phyloP scores from a whole-genome alignment of 176 grass and related monocot species.

The Elaeis guineensis region DNA sequence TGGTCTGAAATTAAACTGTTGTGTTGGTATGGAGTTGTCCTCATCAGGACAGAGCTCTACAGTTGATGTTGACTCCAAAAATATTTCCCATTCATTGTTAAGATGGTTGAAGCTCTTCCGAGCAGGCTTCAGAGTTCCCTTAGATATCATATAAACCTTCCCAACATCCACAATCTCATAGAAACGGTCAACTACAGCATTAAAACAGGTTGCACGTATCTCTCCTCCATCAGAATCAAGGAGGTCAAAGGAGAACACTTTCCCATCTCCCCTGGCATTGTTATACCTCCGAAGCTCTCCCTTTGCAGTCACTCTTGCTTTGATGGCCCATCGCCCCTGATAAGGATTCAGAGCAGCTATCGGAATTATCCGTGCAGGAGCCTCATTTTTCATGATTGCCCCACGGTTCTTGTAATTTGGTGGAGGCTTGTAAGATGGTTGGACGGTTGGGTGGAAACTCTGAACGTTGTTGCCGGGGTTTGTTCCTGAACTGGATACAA shows the following conservation, averaged over 20 bases:
- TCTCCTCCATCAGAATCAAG: slow-evolving; percentile 92
- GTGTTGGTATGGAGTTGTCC: slow-evolving; percentile 62
- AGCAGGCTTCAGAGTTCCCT: slow-evolving; percentile 74
- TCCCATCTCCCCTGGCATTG: slow-evolving; percentile 90
- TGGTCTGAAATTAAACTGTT: slow-evolving; percentile 63
- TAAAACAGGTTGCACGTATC: slow-evolving; percentile 85
- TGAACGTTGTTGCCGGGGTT: slow-evolving; percentile 28
- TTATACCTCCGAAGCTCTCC: slow-evolving; percentile 81
- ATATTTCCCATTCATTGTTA: slow-evolving; percentile 89
- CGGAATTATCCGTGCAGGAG: slow-evolving; percentile 78
- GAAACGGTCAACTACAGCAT: slow-evolving; percentile 67
- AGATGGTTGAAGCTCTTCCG: slow-evolving; percentile 88
- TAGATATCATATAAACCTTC: slow-evolving; percentile 89
- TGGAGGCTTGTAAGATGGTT: slow-evolving; percentile 61
- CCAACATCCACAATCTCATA: slow-evolving; percentile 79
- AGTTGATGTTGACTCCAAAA: slow-evolving; percentile 62
- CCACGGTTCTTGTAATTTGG: slow-evolving; percentile 73
- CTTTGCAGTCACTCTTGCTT: slow-evolving; percentile 87
- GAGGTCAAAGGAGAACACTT: slow-evolving; percentile 91
- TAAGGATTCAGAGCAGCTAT: slow-evolving; percentile 85
- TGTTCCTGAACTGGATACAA: slow-evolving; percentile 22
- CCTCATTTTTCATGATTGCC: slow-evolving; percentile 85
- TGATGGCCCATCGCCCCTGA: slow-evolving; percentile 86
- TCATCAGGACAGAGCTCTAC: slow-evolving; percentile 77
- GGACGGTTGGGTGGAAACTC: slow-evolving; percentile 43